Base-by-base conservation (phyloP, 306 rosid genomes). In the Sicyos edulis region DNA sequence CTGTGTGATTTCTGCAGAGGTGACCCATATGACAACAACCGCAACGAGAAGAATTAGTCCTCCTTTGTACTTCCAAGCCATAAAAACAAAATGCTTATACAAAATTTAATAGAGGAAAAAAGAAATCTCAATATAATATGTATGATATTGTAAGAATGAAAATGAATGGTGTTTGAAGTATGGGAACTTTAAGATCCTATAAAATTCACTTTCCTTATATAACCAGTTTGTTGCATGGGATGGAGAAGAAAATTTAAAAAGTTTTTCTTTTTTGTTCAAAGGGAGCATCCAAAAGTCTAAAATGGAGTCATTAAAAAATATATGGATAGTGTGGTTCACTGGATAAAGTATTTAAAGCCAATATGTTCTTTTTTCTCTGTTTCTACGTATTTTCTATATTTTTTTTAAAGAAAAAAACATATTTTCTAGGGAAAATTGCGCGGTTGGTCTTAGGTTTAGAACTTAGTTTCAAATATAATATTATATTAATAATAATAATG, bases 41-140 rank as follows among this genome's bases (percentile, higher is more conserved):
- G 51, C 74, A 32, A 71, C 10, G 3, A 71, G 61, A n/a, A 71
- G 74, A 71, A 71, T 71, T 24, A 71, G 13, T 3, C 74, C 74
- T 32, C 47, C 74, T 34, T 71, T 71, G 12, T 71, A 71, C 42
- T 53, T 71, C 74, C 74, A 71, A 5, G 74, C 74, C 74, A 71
- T 71, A 16, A 45, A 52, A 24, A 17, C 14, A 12, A 4, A n/a
- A 37, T 6, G 10, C 5, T 40, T 40, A 47, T 11, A 4, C 5
- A 4, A 29, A 16, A 4, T n/a, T 15, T 32, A 32, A 6, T 24
- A 24, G n/a, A 58, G 13, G 13, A 10, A 12, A 13, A 21, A 0
- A 21, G 0, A 20, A 26, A 29, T 13, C 19, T 15, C 0, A 3
- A 37, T 57, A 61, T 62, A 62, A 5, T 56, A 19, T n/a, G n/a